These are phyloP conservation scores for Rosa lucieae DNA, from an alignment of 306 rosid genomes.

Conservation along the genomic window DNA sequence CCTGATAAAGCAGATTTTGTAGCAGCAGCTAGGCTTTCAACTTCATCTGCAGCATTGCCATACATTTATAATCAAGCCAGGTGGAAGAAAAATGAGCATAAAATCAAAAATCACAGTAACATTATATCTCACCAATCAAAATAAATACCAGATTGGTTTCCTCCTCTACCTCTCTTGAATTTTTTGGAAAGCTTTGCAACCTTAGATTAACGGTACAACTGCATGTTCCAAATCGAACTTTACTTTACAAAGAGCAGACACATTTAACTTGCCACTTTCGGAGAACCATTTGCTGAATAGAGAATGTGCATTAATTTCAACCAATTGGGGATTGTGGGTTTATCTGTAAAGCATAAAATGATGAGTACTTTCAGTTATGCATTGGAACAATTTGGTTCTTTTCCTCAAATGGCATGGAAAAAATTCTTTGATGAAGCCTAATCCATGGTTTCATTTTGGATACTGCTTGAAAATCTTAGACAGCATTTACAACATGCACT, in stretches of 20 bases:
- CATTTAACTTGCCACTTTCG: constrained; percentile 82
- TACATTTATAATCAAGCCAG: constrained; percentile 19
- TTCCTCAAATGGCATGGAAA: no score
- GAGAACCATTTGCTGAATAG: constrained; percentile 99
- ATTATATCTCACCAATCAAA: constrained; percentile 85
- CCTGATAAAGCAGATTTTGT: constrained; percentile 98
- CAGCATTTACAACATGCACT: no score
- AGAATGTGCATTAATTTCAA: constrained; percentile 98
- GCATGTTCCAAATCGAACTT: constrained; percentile 4
- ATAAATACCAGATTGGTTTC: constrained; percentile 97
- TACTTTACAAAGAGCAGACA: constrained; percentile 18
- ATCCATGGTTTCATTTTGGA: no score
- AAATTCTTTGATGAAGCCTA: no score
- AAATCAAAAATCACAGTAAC: constrained; percentile 23
- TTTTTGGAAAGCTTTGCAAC: constrained; percentile 94
- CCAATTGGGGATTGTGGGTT: constrained; percentile 63
- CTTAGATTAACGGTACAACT: constrained; percentile 34
- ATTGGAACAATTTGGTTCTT: no score
- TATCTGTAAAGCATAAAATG: constrained; percentile 41
- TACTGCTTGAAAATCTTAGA: no score
- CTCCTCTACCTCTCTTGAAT: constrained; percentile 88
- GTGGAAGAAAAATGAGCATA: constrained; percentile 25
- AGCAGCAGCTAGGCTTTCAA: constrained; percentile 87
- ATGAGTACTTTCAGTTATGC: no score
- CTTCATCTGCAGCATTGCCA: constrained; percentile 76